Conservation (phyloP, 441 rosid species). For the Macaranga tanarius region DNA sequence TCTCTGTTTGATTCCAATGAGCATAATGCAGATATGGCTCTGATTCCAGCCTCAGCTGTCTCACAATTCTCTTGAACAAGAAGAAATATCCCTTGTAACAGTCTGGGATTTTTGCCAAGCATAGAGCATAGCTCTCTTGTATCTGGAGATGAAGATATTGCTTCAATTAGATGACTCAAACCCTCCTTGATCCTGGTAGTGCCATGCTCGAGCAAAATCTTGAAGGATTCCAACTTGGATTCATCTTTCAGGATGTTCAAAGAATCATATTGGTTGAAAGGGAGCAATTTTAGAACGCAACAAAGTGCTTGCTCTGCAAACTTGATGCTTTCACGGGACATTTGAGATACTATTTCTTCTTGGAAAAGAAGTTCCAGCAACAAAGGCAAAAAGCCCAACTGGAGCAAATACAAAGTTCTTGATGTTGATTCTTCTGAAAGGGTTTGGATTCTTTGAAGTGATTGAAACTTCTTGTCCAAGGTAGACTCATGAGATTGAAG, state of each 20-base stretch:
- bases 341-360: conserved; percentile 21
- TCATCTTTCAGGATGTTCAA: conserved; percentile 41
- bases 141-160: conserved; percentile 36
- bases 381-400: conserved; percentile 47
- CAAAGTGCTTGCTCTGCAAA: conserved; percentile 36
- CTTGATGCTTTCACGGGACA: conserved; percentile 26
- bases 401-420: conserved; percentile 28
- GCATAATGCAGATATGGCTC: conserved; percentile 45
- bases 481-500: conserved; percentile 37
- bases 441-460: conserved; percentile 28
- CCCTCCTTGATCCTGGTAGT: conserved; percentile 28
- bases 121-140: conserved; percentile 38
- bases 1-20: conserved; percentile 39
- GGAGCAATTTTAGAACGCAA: conserved; percentile 36
- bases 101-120: conserved; percentile 26
- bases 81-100: conserved; percentile 29
- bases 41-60: conserved; percentile 34
- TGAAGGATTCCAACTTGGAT: conserved; percentile 35
- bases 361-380: conserved; percentile 39
- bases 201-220: conserved; percentile 38
- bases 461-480: conserved; percentile 29
- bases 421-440: conserved; percentile 32
- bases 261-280: conserved; percentile 26
- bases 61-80: conserved; percentile 29
- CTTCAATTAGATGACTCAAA: conserved; percentile 42